These are phyloP conservation scores for Aspergillus carbonarius DNA, from an alignment of 2,329 filamentous ascomycete species.

Conservation along the genomic window DNA sequence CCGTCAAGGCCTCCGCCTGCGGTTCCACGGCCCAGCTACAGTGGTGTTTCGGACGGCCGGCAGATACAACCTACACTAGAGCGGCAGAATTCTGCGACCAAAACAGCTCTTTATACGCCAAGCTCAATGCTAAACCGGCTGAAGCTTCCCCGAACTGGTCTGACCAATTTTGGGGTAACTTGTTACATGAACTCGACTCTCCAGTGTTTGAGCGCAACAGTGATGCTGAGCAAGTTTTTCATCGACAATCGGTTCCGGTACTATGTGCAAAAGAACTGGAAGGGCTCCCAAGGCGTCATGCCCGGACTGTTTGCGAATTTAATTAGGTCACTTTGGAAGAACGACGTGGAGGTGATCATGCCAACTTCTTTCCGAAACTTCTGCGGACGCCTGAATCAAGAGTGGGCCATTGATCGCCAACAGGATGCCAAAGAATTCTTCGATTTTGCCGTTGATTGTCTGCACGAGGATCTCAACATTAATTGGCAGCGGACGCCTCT, in stretches of 20 bases:
- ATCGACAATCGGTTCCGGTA: conserved; percentile 60
- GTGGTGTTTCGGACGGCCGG: conserved; percentile 68
- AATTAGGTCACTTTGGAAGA: conserved; percentile 62
- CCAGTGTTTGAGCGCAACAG: conserved; percentile 76
- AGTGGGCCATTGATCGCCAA: conserved; percentile 73
- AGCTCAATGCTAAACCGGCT: conserved; percentile 45
- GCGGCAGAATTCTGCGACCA: conserved; percentile 46
- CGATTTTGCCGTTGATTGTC: conserved; percentile 73
- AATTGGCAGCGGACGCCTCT: conserved; percentile 61
- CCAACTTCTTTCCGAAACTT: conserved; percentile 66
- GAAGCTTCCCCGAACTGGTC: conserved; percentile 65
- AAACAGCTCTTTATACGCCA: conserved; percentile 45
- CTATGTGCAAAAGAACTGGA: conserved; percentile 64
- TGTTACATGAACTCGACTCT: conserved; percentile 94
- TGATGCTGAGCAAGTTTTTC: conserved; percentile 62
- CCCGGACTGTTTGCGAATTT: conserved; percentile 63
- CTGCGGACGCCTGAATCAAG: conserved; percentile 61
- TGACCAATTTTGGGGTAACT: conserved; percentile 76
- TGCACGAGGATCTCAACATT: conserved; percentile 83
- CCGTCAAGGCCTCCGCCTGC: conserved; percentile 67
- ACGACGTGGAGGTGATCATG: conserved; percentile 51
- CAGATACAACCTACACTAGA: conserved; percentile 45
- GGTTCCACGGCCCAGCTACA: conserved; percentile 71
- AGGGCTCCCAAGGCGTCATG: conserved; percentile 63
- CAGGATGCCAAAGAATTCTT: conserved; percentile 93